These are phyloP conservation scores for Albifimbria verrucaria DNA, from an alignment of 2,329 filamentous ascomycete species.

Conservation along the genomic window DNA sequence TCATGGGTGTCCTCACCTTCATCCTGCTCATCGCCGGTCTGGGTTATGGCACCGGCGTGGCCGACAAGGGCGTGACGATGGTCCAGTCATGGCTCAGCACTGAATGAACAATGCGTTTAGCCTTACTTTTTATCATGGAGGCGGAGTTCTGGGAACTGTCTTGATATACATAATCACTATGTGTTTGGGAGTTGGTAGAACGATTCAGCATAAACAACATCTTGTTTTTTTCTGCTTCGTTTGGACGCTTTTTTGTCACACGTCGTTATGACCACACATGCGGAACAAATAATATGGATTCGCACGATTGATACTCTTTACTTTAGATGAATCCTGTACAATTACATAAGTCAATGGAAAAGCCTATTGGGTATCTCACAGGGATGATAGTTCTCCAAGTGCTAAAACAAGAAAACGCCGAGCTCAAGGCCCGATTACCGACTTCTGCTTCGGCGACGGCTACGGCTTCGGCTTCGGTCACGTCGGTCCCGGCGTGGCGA, in stretches of 20 bases:
- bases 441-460: slow-evolving; percentile 37
- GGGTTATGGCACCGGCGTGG: slow-evolving; percentile 1
- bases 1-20: slow-evolving; percentile 17
- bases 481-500: slow-evolving; percentile 29
- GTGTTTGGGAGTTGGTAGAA: neutral
- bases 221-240: neutral
- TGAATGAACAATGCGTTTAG: slow-evolving; percentile 7
- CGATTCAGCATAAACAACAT: neutral
- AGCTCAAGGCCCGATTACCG: slow-evolving; percentile 15
- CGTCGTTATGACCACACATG: no score
- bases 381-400: neutral
- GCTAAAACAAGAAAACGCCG: neutral
- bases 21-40: slow-evolving; percentile 13
- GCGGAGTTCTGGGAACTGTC: slow-evolving; percentile 1
- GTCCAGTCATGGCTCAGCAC: slow-evolving; percentile 9
- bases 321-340: no score
- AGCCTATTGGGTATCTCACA: slow-evolving; percentile 14
- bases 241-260: no score
- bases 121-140: neutral
- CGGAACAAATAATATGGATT: no score
- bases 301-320: no score
- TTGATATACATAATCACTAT: slow-evolving; percentile 6
- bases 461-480: slow-evolving; percentile 34
- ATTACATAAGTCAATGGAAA: neutral
- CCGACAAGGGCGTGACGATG: neutral